Conservation (phyloP, 768 basidiomycete species). For the Tremella fuciformis region DNA sequence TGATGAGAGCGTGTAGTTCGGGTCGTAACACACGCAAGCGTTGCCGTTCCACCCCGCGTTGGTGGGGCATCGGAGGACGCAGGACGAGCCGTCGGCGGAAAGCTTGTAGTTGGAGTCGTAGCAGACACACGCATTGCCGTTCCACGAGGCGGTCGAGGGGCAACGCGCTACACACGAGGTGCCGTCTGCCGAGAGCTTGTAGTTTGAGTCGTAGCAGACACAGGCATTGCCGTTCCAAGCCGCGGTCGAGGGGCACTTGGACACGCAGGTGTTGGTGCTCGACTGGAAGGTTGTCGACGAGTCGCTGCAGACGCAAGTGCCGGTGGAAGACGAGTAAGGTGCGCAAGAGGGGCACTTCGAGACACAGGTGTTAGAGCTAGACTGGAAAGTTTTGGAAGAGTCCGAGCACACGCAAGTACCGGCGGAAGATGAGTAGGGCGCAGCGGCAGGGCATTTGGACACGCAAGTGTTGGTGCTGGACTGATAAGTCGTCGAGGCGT, state of each 20-base stretch:
- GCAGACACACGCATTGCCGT: slow-evolving; percentile 20
- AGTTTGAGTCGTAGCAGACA: slow-evolving; percentile 17
- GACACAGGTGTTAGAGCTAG: slow-evolving; percentile 6
- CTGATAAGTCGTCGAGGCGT: neutral
- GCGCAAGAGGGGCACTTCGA: slow-evolving; percentile 5
- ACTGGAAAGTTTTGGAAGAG: neutral
- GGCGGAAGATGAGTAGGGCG: neutral
- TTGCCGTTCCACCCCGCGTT: slow-evolving; percentile 4
- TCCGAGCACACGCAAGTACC: slow-evolving; percentile 22
- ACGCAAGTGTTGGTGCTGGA: slow-evolving; percentile 6
- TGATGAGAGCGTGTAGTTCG: neutral
- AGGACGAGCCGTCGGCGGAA: neutral
- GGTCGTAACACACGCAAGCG: slow-evolving; percentile 25
- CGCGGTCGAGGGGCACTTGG: slow-evolving; percentile 9
- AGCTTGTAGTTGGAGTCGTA: slow-evolving; percentile 11
- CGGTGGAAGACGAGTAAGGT: neutral
- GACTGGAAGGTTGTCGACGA: no score
- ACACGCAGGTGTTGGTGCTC: slow-evolving; percentile 5
- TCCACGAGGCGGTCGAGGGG: slow-evolving; percentile 2
- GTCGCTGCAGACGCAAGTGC: slow-evolving; percentile 23
- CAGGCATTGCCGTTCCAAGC: slow-evolving; percentile 7
- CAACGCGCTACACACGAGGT: slow-evolving; percentile 12
- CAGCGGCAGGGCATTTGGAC: slow-evolving; percentile 1
- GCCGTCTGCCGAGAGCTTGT: slow-evolving; percentile 2
- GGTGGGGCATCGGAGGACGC: slow-evolving; percentile 16